Base-by-base conservation (phyloP, 768 basidiomycete genomes). In the Kockovaella imperatae region DNA sequence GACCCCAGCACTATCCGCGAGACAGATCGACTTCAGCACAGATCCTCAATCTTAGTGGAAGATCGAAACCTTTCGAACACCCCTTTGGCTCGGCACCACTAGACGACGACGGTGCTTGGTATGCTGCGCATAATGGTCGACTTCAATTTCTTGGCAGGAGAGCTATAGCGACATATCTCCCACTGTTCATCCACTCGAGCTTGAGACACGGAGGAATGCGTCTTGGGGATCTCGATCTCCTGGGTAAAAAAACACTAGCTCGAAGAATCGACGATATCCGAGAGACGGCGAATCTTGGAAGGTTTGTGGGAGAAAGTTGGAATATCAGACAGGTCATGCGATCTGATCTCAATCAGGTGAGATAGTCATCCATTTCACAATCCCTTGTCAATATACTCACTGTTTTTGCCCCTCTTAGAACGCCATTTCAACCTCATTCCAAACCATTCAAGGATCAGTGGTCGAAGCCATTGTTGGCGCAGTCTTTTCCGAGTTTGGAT, bases 121-220 rank as follows among this genome's bases (percentile, higher is more conserved):
- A 32, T 11, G 57, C 58, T 34, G 48, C 62, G 2, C 62, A 68
- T 45, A 68, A 68, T 50, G 59, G 57, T 3, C 28, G 64, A 44
- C 47, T 70, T 29, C 52, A 56, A 1, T 70, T 70, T 44, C 23
- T 70, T 2, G 69, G 69, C 26, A 49, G 67, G 35, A 45, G 69
- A 32, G 67, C 69, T 4, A 34, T 70, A 3, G 38, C 43, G 17
- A 54, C 59, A 0, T 70, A 67, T 47, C 42, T 67, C 11, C 41
- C 61, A 13, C 50, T 70, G 51, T 68, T 70, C 45, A 42, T 68
- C 10, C 69, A 70, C 42, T 53, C 55, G 31, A 50, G 63, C 5
- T 40, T 57, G 7, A 11, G 18, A 32, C 38, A 38, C 7, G 40
- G 35, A 26, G 32, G n/a, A n/a, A 25, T 39, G 14, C 34, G 44